Evolutionary conservation across 345 rosid species (phyloP), one percentile per base, ranked within the genome.

Genomic region (Durio zibethinus): DNA sequence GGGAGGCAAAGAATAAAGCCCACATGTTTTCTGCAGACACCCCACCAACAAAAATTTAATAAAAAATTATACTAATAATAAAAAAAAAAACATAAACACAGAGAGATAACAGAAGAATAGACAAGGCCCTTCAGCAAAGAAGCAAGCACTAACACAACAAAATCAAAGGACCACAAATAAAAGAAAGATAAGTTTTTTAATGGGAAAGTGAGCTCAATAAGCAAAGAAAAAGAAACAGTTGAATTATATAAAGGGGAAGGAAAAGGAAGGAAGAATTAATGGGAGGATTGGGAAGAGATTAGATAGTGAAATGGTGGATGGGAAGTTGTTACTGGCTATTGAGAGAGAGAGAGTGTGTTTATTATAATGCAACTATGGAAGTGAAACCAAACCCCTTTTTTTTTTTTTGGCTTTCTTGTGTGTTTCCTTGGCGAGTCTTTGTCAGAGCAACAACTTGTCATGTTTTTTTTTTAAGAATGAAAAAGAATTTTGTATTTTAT

Each of bases 1-100:
- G 42, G 68, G 35, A 74, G 72, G 47, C 68, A 84, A 40, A 66
- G 70, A 83, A 62, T 80, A 81, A 84, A 83, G 62, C 36, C 76
- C 80, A 65, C 80, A 45, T 42, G 80, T 64, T 60, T 36, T n/a
- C 45, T 45, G 20, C 47, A 73, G 76, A 73, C 65, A 61, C 54
- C 78, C 56, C 18, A 15, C 59, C 52, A 68, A 47, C 71, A 80
- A 74, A 74, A 57, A 12, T 11, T 36, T 15, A 23, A 67, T 50
- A 72, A 20, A 43, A 29, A 29, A 2, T 31, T 56, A 78, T 27
- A 79, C 59, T 65, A 18, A 38, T 65, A 18, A 38, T 25, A 61
- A 27, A 61, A 25, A 21, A 21, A 56, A 56, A 56, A 9, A 16
- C 15, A 25, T 23, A 45, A 1, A 52, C 21, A 23, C 33, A 40